These are phyloP conservation scores for Xylaria sp. DNA, from an alignment of 2,329 filamentous ascomycete genomes.

Conservation along the genomic window DNA sequence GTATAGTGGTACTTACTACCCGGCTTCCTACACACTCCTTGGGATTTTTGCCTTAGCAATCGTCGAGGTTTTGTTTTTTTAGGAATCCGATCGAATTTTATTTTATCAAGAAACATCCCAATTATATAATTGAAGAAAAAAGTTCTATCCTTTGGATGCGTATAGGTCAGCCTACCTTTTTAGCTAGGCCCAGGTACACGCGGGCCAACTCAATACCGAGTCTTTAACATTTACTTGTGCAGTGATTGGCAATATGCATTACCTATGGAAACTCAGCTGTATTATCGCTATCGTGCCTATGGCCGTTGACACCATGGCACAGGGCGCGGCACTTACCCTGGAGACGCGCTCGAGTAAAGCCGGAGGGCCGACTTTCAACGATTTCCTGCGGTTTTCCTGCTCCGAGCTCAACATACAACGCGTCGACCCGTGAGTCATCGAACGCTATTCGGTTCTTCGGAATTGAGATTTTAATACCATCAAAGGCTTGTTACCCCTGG, in stretches of 20 bases:
- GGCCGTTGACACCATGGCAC: neutral
- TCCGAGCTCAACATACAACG: conserved; percentile 11
- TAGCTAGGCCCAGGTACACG: neutral
- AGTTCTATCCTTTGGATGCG: neutral
- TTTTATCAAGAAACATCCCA: neutral
- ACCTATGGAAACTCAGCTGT: neutral
- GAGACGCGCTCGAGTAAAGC: neutral
- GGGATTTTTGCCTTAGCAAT: neutral
- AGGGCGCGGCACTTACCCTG: too few species aligned
- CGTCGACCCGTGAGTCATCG: conserved; percentile 5
- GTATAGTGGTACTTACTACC: neutral
- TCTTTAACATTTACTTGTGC: neutral
- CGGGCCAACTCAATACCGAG: neutral
- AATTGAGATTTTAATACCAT: neutral
- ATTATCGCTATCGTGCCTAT: neutral
- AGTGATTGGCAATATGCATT: neutral
- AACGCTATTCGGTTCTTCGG: too few species aligned
- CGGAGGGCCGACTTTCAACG: neutral
- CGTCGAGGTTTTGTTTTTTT: neutral
- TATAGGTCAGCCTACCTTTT: neutral
- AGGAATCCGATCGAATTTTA: neutral
- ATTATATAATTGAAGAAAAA: neutral
- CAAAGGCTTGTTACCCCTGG: neutral
- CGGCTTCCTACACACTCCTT: neutral
- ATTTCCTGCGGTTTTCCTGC: conserved; percentile 11